Conservation (phyloP, 2,329 filamentous ascomycete species). For the Penicillium sp. region DNA sequence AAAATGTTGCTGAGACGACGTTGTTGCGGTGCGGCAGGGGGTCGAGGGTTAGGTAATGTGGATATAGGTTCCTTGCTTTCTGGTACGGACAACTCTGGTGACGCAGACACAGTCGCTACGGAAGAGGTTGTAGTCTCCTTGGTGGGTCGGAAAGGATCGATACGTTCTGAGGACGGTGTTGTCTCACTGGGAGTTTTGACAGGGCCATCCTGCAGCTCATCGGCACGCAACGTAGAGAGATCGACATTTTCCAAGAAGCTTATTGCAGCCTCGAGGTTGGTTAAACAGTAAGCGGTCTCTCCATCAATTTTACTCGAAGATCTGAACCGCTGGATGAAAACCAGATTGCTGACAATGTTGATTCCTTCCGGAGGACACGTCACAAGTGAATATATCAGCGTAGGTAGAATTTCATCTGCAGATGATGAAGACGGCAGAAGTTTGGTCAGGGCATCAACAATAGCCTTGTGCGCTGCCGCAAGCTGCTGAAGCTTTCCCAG, state of each 20-base stretch:
- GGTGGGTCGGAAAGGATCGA: constrained; percentile 25
- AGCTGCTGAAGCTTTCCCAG: constrained; percentile 86
- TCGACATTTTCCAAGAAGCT: constrained; percentile 95
- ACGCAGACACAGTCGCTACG: constrained; percentile 28
- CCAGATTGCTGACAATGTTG: constrained; percentile 88
- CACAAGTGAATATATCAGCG: constrained; percentile 92
- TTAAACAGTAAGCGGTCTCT: constrained; percentile 92
- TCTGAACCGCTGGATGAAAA: constrained; percentile 89
- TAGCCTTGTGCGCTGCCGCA: constrained; percentile 84
- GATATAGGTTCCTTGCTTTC: constrained; percentile 29
- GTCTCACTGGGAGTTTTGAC: constrained; percentile 50
- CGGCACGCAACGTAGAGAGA: constrained; percentile 76
- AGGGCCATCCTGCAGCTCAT: constrained; percentile 69
- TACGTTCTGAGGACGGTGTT: constrained; percentile 25
- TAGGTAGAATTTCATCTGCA: constrained; percentile 94
- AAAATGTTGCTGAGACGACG: constrained; percentile 80
- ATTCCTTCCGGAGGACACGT: constrained; percentile 81
- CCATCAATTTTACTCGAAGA: constrained; percentile 82
- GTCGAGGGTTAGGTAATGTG: constrained; percentile 32
- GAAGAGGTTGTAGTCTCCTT: constrained; percentile 29
- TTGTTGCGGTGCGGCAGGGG: constrained; percentile 54
- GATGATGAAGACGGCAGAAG: constrained; percentile 72
- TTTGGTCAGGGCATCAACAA: constrained; percentile 76
- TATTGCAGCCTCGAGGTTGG: constrained; percentile 91
- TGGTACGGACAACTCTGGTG: constrained; percentile 32